Evolutionary conservation across 306 rosid species (phyloP).

Genomic region (Vachellia collinsii): DNA sequence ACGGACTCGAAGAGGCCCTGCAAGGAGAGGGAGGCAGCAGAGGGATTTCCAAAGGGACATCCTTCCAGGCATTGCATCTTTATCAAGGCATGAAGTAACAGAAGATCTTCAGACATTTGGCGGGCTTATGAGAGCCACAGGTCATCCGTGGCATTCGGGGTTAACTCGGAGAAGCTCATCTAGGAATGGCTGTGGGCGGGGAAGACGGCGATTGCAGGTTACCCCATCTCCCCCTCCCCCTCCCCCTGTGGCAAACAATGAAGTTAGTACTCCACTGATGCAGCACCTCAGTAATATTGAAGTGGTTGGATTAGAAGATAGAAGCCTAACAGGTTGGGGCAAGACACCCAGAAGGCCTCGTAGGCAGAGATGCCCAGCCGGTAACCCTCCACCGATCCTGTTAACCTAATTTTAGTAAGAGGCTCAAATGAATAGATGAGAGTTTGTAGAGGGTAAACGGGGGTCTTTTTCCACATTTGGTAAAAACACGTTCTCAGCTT

Average conservation of each 20-base stretch:
- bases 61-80: slow-evolving; percentile 87
- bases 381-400: slow-evolving; percentile 64
- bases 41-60: slow-evolving; percentile 99
- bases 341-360: slow-evolving; percentile 95
- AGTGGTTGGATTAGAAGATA: slow-evolving; percentile 75
- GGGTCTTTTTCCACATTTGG: slow-evolving; percentile 46
- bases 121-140: slow-evolving; percentile 93
- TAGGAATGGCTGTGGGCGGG: slow-evolving; percentile 83
- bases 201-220: slow-evolving; percentile 68
- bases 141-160: slow-evolving; percentile 85
- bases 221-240: slow-evolving; percentile 55
- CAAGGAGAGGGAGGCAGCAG: slow-evolving; percentile 91
- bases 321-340: slow-evolving; percentile 96
- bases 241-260: slow-evolving; percentile 47
- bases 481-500: slow-evolving; percentile 48
- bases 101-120: slow-evolving; percentile 98
- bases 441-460: slow-evolving; percentile 64
- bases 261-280: slow-evolving; percentile 52
- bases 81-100: slow-evolving; percentile 93
- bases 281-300: slow-evolving; percentile 68
- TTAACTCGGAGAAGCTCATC: slow-evolving; percentile 75
- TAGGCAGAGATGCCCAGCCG: slow-evolving; percentile 80
- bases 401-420: slow-evolving; percentile 58
- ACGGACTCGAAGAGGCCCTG: slow-evolving; percentile 71
- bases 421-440: slow-evolving; percentile 57